phyloP scores from a whole-genome alignment of 2,329 filamentous ascomycete species.

The Nigrospora sphaerica region DNA sequence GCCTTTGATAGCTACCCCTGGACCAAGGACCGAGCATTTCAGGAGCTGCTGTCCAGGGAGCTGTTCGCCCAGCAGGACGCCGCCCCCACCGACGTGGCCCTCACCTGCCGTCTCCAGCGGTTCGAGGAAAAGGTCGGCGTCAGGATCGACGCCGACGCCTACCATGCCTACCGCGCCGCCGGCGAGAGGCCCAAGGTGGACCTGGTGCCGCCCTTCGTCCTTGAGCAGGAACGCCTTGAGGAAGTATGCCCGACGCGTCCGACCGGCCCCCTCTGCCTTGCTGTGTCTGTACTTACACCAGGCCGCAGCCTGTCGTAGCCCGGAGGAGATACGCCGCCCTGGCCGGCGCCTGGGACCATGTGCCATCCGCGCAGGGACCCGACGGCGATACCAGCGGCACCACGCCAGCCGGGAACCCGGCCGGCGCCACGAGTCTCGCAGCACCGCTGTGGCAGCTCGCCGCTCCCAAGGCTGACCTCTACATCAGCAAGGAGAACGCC shows the following conservation, averaged over 20 bases:
- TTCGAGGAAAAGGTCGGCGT: constrained; percentile 6
- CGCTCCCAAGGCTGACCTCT: constrained; percentile 23
- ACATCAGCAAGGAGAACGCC: constrained; percentile 14
- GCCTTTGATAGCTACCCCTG: constrained; percentile 8
- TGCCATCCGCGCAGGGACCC: not conserved
- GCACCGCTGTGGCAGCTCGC: constrained; percentile 21
- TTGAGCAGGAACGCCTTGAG: constrained; percentile 5
- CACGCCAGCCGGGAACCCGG: too few species aligned
- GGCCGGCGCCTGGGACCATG: not conserved
- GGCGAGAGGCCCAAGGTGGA: not conserved
- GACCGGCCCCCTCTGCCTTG: not conserved
- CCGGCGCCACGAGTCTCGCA: not conserved
- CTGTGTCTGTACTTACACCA: not conserved
- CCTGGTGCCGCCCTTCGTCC: constrained; percentile 2
- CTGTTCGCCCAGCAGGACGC: not conserved
- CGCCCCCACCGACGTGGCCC: constrained; percentile 1
- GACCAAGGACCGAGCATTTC: constrained; percentile 5
- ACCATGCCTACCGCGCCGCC: constrained; percentile 2
- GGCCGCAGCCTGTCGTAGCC: constrained; percentile 2
- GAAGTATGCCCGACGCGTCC: constrained; percentile 1
- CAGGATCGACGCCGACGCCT: constrained; percentile 2
- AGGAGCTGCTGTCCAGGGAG: constrained; percentile 4
- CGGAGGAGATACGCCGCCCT: constrained; percentile 2
- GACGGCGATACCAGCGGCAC: not conserved
- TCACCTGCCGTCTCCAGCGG: constrained; percentile 3